Base-by-base conservation (phyloP, 108 stramenopile species). In the Skeletonema grethae region DNA sequence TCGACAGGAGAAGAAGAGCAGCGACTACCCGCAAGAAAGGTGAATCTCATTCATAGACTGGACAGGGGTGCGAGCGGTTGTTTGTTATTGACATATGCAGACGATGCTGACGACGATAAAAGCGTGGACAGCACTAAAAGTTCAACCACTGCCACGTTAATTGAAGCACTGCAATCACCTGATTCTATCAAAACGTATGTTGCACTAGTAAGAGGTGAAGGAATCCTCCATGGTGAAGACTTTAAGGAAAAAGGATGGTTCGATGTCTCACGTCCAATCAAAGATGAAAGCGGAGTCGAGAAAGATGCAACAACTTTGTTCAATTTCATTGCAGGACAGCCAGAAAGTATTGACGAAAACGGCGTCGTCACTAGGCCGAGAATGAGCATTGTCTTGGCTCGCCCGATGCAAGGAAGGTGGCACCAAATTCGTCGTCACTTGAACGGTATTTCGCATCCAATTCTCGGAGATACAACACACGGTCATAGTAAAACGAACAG, bases 371-470 rank as follows among this genome's bases (percentile, higher is more conserved):
- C 85, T 55, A 73, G 68, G 7, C 82, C 90, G 9, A 66, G 94
- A 31, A 86, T 88, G 20, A 82, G 82, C 25, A 57, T 95, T 3
- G 94, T 95, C 2, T 59, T 92, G 66, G 91, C 91, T n/a, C 71
- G 90, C 50, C 91, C 91, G 3, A 55, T 60, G 36, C 87, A 86
- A 24, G 94, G 94, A 36, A 84, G 91, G 16, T 95, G 92, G 92
- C 94, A 95, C 70, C 94, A 95, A 67, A 88, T 95, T 32, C 87
- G 94, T n/a, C 67, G 85, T 7, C 91, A 95, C 72, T 63, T 95
- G 53, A 92, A 88, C 71, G 92, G 92, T 4, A 41, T 95, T 5
- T 85, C 82, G 9, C 94, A 95, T 72, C 94, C 94, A 1, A 95
- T 95, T 41, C 65, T 95, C 7, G 94, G 94, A 2, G 94, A 95